Evolutionary conservation across 768 basidiomycete genomes (phyloP).

Genomic region (Auricularia cornea): DNA sequence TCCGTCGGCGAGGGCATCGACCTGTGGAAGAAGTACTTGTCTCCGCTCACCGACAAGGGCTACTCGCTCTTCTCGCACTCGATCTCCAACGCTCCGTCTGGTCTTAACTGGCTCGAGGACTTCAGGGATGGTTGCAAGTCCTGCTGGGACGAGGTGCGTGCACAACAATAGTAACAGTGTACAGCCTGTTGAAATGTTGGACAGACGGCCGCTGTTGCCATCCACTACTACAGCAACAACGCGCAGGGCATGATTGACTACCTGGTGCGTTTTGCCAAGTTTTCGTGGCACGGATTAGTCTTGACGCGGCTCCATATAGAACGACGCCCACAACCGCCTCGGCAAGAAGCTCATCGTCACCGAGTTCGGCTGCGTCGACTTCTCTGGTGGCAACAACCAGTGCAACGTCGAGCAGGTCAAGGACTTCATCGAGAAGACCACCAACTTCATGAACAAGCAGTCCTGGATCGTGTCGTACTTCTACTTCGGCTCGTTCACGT

Average conservation of each 20-base stretch:
- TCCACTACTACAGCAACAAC: not conserved
- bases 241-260: not conserved
- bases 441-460: not conserved
- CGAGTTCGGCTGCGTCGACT: constrained; percentile 1
- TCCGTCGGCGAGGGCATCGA: not conserved
- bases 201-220: not conserved
- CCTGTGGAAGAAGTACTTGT: not conserved
- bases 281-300: too few species aligned
- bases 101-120: not conserved
- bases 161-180: not conserved
- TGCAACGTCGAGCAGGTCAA: not conserved
- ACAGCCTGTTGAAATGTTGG: not conserved
- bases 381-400: not conserved
- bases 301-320: not conserved
- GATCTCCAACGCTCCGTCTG: not conserved
- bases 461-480: not conserved
- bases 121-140: not conserved
- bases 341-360: not conserved
- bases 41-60: not conserved
- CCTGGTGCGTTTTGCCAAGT: not conserved
- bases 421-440: not conserved
- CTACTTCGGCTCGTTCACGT: not conserved
- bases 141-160: not conserved
- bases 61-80: constrained; percentile 1
- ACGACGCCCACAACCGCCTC: not conserved